A percentile compares a stretch with the other conserved stretches of the same genome.
These are phyloP conservation scores for Aureobasidium mangrovei DNA, from an alignment of 2,329 filamentous ascomycete genomes.

Conservation along the genomic window DNA sequence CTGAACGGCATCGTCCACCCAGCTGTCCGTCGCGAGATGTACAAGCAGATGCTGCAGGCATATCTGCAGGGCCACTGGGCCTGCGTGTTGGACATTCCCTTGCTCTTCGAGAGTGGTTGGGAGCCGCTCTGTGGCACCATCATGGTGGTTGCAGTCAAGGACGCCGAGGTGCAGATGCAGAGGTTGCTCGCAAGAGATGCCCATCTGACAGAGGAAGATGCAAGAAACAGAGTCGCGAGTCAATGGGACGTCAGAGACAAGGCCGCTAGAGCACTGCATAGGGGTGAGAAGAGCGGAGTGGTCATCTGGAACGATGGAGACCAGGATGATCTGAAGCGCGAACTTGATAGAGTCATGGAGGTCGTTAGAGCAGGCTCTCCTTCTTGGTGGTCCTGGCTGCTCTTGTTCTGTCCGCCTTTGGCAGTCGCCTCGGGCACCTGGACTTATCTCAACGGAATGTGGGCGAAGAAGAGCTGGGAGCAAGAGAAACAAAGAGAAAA, in stretches of 20 bases:
- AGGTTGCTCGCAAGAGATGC: constrained; percentile 65
- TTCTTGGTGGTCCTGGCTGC: constrained; percentile 72
- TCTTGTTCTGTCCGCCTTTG: constrained; percentile 62
- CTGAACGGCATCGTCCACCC: constrained; percentile 91
- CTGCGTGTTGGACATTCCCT: constrained; percentile 82
- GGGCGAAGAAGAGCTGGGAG: constrained; percentile 64
- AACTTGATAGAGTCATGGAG: constrained; percentile 58
- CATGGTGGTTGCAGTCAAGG: constrained; percentile 75
- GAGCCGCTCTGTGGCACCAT: constrained; percentile 80
- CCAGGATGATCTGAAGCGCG: constrained; percentile 57
- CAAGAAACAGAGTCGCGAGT: constrained; percentile 73
- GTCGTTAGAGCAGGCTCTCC: constrained; percentile 57
- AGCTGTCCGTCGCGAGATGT: constrained; percentile 76
- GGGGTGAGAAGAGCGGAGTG: constrained; percentile 56
- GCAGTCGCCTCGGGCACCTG: constrained; percentile 60
- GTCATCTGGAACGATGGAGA: constrained; percentile 88
- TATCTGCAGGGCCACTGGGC: constrained; percentile 77
- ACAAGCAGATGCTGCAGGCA: constrained; percentile 59
- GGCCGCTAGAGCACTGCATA: constrained; percentile 61
- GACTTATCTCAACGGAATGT: constrained; percentile 64
- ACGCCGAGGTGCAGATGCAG: constrained; percentile 73
- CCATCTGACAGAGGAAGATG: constrained; percentile 76
- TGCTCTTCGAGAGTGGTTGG: constrained; percentile 82
- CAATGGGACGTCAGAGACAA: constrained; percentile 83
- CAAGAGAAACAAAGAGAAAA: constrained; percentile 47